Evolutionary conservation across 306 rosid species (phyloP), one percentile per base, ranked within the genome.

Genomic region (Dalbergia oliveri): DNA sequence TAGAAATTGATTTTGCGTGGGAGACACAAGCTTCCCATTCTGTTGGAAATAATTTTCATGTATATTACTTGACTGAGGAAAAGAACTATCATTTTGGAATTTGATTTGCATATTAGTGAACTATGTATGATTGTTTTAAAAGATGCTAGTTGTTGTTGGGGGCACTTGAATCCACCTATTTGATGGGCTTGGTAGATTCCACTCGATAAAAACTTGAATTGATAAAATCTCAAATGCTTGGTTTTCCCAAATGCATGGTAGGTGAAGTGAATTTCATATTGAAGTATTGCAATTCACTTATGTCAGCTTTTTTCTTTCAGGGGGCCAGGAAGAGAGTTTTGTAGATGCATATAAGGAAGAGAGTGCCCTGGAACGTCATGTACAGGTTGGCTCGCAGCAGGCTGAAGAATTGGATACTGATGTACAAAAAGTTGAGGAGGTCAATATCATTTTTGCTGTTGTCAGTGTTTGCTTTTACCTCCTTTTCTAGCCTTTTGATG

Each of bases 261-360:
- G 79, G 54, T 73, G 74, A 64, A 60, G 62, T 23, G 11, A 79
- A 47, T 72, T 65, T 58, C 62, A 31, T 64, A 41, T 73, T 73
- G 56, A 45, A 49, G 15, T 65, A 51, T 65, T 76, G 72, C 45
- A 47, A 72, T 80, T 66, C 63, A 80, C 82, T 58, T 69, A 66
- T 59, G 73, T 61, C 74, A 78, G 79, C 73, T 9, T 85, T 76
- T 19, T 63, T 66, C 77, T 76, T 72, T 78, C 89, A 92, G 98
- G 84, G 75, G 90, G 85, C 79, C 89, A 63, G 78, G 89, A 75
- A 73, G 90, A 88, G 84, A 53, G 54, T 78, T 69, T 78, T 75
- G 85, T 60, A 76, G 86, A 80, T 81, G 90, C 80, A 81, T 81
- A 87, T 84, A 79, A 66, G 67, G 87, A 75, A 43, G 91, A 89